Percentiles rank a stretch among this genome's conserved stretches.
phyloP scores from a whole-genome alignment of 441 rosid species.

The Euphorbia schlechtendalii region DNA sequence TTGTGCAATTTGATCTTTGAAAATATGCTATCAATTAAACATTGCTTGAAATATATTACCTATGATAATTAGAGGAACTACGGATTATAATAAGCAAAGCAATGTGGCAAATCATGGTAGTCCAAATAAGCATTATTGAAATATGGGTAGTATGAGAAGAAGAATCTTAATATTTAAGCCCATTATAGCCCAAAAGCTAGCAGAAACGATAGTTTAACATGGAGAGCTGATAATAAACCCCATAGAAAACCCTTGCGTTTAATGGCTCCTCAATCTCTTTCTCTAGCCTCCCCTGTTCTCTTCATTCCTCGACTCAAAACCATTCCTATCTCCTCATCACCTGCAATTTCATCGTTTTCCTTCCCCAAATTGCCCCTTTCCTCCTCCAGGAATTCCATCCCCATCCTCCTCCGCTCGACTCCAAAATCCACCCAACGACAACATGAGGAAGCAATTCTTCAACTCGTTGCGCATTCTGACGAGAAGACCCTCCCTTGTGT shows the following conservation, averaged over 20 bases:
- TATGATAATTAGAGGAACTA: too few species aligned
- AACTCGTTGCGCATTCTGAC: constrained; percentile 51
- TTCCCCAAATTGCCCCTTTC: constrained; percentile 19
- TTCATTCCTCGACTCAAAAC: constrained; percentile 12
- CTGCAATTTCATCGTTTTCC: constrained; percentile 19
- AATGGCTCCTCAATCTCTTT: constrained; percentile 36
- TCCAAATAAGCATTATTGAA: too few species aligned
- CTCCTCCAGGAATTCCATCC: constrained; percentile 16
- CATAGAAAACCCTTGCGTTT: constrained; percentile 3
- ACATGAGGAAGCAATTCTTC: constrained; percentile 46
- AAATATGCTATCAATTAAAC: too few species aligned
- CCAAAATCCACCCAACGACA: constrained; percentile 23
- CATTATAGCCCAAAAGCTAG: not conserved
- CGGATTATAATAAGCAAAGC: too few species aligned
- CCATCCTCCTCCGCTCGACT: constrained; percentile 28
- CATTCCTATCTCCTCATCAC: not conserved
- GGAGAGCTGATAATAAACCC: not conserved
- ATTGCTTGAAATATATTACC: too few species aligned
- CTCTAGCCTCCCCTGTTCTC: constrained; percentile 16
- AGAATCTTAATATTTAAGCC: not conserved
- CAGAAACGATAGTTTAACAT: too few species aligned
- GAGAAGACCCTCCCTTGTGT: constrained; percentile 63
- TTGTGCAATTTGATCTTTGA: too few species aligned
- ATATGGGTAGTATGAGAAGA: too few species aligned
- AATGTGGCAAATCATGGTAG: too few species aligned